Evolutionary conservation across 805 yeast species (phyloP).

Genomic region (Saccharomycopsis javanensis): DNA sequence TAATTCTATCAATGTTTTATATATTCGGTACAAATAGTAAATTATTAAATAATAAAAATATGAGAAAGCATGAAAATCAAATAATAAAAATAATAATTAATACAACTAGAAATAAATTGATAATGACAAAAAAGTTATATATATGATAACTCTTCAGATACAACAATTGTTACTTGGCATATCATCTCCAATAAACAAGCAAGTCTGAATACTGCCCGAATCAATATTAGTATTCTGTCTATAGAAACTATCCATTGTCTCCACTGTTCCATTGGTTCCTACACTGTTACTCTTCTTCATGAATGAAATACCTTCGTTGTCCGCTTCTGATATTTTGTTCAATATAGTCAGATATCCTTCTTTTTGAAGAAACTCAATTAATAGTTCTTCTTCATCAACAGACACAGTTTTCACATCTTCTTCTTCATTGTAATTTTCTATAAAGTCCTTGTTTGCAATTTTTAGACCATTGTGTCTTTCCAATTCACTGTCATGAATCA

Average conservation of each 20-base stretch:
- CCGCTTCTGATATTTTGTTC: background rate
- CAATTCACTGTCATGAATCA: slow-evolving; percentile 13
- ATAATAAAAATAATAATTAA: too few species aligned
- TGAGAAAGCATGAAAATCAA: too few species aligned
- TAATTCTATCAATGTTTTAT: too few species aligned
- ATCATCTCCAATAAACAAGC: background rate
- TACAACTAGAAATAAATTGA: background rate
- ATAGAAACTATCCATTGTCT: background rate
- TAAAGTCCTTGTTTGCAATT: background rate
- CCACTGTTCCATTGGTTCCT: background rate
- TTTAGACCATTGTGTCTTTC: background rate
- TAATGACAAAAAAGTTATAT: background rate
- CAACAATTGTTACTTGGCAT: background rate
- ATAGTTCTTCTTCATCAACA: background rate
- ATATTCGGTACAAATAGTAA: too few species aligned
- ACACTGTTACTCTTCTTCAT: background rate
- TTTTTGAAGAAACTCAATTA: background rate
- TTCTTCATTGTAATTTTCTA: background rate
- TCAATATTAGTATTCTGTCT: background rate
- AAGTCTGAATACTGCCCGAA: background rate
- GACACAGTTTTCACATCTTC: background rate
- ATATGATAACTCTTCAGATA: background rate
- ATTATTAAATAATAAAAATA: too few species aligned
- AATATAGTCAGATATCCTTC: background rate
- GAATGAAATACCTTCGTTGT: background rate